Percentiles rank a stretch among this genome's conserved stretches.
Evolutionary conservation across 371 early-diverging fungal genomes (phyloP).

Genomic region (Mortierella sp.): DNA sequence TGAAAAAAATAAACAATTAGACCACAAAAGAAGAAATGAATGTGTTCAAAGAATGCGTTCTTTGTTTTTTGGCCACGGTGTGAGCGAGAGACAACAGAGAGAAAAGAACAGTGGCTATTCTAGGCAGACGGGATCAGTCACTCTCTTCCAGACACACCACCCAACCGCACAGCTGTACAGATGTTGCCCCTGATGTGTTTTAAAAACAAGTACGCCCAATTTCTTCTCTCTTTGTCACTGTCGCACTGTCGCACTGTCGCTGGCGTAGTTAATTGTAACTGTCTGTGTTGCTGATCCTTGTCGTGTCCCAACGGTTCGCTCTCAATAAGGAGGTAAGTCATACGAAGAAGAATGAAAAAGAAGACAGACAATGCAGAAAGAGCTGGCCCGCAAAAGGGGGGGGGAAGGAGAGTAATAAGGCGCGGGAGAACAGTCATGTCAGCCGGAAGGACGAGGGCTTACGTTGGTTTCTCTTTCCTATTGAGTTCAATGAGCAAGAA

Average conservation of each 20-base stretch:
- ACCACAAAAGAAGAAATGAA: background rate
- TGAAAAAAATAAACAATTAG: background rate
- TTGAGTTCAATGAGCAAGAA: background rate
- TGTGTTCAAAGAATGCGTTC: background rate
- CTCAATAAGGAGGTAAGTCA: background rate
- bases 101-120: too few species aligned
- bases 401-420: background rate
- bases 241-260: background rate
- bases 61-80: background rate
- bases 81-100: background rate
- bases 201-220: background rate
- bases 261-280: background rate
- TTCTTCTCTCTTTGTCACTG: background rate
- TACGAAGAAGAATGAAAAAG: background rate
- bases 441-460: background rate
- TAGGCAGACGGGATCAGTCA: too few species aligned
- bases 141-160: background rate
- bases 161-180: background rate
- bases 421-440: background rate
- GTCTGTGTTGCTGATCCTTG: background rate
- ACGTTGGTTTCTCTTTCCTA: constrained; percentile 27
- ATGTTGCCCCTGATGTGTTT: background rate
- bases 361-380: background rate
- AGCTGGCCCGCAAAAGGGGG: background rate
- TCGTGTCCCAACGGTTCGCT: background rate